Base-by-base conservation (phyloP, 2,329 filamentous ascomycete species). In the Fonsecaea nubica region DNA sequence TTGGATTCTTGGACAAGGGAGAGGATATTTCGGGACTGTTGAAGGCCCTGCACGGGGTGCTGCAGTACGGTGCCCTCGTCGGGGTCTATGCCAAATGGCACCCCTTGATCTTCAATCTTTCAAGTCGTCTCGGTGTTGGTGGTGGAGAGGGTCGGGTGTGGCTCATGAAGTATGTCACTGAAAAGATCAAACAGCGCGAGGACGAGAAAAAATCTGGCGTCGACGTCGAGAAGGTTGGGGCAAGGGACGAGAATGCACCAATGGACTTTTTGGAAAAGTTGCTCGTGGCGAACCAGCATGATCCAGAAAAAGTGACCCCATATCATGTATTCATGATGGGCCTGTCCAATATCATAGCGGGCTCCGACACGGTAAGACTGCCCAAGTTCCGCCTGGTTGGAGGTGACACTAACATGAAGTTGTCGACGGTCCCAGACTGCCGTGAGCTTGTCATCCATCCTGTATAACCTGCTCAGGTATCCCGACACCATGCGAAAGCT, bases 1-100 rank as follows among this genome's bases (percentile, higher is more conserved):
- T 92, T 65, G 91, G 91, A 0, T 93, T 93, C 70, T 79, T 93
- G 1, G 90, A 93, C 76, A 84, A 86, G 74, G 89, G 92, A 58
- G 84, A 89, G 74, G 91, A 93, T 69, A 87, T 93, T 12, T 90
- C 92, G 15, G 70, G 70, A 4, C 54, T 72, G 42, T 55, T 72
- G 38, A 64, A 65, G 52, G 77, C 78, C 0, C 73, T 84, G 13
- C 75, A 82, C 59, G 66, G 70, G 0, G 66, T 77, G 3, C 62
- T 76, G 30, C 45, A 65, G 1, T 83, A 83, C 69, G 75, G 76
- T 12, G 79, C 77, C 0, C 72, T 81, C 2, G 72, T 79, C 0
- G 82, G 82, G 0, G 73, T 83, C n/a, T 83, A 79, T 64, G 76
- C 78, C 0, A 74, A 76, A 66, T 74, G 79, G 70, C 80, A 83